Evolutionary conservation across 768 basidiomycete genomes (phyloP), one percentile per base, ranked within the genome.

Genomic region (Leccinum arenicola): DNA sequence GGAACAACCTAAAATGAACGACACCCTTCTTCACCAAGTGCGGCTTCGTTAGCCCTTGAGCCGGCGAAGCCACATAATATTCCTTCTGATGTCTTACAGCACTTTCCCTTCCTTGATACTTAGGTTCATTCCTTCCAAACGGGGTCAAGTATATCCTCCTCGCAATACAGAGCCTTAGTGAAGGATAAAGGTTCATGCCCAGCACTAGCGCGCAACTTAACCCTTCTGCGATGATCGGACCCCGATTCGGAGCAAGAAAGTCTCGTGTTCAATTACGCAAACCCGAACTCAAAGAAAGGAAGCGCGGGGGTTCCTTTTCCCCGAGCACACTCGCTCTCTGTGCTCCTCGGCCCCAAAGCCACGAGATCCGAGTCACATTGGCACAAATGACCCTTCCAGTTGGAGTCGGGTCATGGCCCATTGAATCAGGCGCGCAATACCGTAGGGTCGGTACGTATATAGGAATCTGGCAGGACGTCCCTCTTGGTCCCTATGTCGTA

Each of bases 161-260:
- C 19, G 19, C n/a, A 52, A 52, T 36, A 12, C 33, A 17, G 31
- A 35, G 12, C 35, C 35, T 35, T 12, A 35, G 33, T 12, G 33
- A 35, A 52, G 51, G 51, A 19, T 52, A 21, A 52, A 52, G 31
- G 31, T 52, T 52, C 33, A 33, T 33, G 33, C 51, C 21, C n/a
- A 52, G 31, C 51, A 21, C 51, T 36, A 45, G 23, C 27, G 52
- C 52, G 27, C 17, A 8, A 50, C 5, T n/a, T 36, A 31, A 31
- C 27, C 50, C 27, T 33, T 17, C 1, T 50, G 55, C 64, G 64
- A 33, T 57, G 8, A 52, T 64, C 65, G 64, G 61, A 25, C 17
- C 17, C 19, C 56, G 40, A 65, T 45, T n/a, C n/a, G 36, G 54
- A 55, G 66, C 21, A 67, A 23, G 0, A 29, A 0, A 0, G 48